These are phyloP conservation scores for Delonix regia DNA, from an alignment of 306 rosid species.

Conservation along the genomic window DNA sequence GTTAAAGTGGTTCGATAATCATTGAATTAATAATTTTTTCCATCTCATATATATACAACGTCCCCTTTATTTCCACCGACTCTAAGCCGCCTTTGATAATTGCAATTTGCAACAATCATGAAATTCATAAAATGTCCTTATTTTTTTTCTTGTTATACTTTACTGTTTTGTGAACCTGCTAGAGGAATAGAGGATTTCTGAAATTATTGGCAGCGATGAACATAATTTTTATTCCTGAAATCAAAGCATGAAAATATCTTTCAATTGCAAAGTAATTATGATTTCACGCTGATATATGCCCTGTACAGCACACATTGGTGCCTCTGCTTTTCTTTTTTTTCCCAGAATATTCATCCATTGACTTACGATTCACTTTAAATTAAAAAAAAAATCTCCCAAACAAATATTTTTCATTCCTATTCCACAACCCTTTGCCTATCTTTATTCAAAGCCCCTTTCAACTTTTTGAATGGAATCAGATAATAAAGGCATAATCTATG, in stretches of 20 bases:
- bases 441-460: neutral
- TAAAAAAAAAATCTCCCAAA: too few species aligned
- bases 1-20: slow-evolving; percentile 18
- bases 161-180: slow-evolving; percentile 12
- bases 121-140: slow-evolving; percentile 16
- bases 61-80: slow-evolving; percentile 8
- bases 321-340: too few species aligned
- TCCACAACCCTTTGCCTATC: neutral
- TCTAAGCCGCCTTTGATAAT: neutral
- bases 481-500: too few species aligned
- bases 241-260: neutral
- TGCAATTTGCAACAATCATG: slow-evolving; percentile 5
- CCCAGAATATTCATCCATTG: too few species aligned
- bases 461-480: neutral
- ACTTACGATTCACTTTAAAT: too few species aligned
- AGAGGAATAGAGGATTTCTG: slow-evolving; percentile 10
- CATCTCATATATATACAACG: slow-evolving; percentile 6
- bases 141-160: slow-evolving; percentile 4
- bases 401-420: too few species aligned
- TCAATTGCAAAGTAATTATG: neutral
- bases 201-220: slow-evolving; percentile 1
- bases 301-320: neutral
- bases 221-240: neutral
- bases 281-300: neutral
- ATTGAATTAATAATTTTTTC: slow-evolving; percentile 2